Percentiles rank a stretch among this genome's conserved stretches.
Evolutionary conservation across 805 yeast species (phyloP).

Genomic region (Yarrowia sp.): DNA sequence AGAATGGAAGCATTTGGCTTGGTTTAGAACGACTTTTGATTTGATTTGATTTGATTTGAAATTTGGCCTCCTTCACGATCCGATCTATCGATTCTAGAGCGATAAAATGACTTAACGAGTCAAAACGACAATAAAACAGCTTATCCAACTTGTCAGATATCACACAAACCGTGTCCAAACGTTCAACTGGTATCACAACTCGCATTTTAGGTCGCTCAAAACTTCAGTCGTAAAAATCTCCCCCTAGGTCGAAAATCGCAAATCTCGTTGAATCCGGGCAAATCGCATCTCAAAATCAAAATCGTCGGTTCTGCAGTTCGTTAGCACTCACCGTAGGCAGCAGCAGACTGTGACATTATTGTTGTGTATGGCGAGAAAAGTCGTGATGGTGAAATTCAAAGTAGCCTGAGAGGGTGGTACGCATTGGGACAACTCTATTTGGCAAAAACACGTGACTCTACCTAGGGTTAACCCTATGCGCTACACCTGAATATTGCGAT

Average conservation of each 20-base stretch:
- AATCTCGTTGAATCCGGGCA: not conserved
- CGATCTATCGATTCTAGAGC: not conserved
- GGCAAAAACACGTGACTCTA: conserved; percentile 5
- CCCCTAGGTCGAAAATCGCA: not conserved
- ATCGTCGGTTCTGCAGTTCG: conserved; percentile 14
- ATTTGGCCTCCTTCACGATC: too few relatives aligned
- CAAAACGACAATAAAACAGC: too few relatives aligned
- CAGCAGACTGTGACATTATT: conserved; percentile 69
- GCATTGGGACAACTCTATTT: conserved; percentile 34
- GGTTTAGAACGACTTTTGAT: not conserved
- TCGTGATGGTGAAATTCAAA: conserved; percentile 39
- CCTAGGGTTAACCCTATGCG: conserved; percentile 33
- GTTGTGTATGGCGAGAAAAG: conserved; percentile 40
- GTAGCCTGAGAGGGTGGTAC: conserved; percentile 31
- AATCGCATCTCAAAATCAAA: conserved; percentile 32
- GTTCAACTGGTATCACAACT: not conserved
- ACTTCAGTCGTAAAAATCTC: not conserved
- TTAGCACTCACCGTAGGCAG: conserved; percentile 66
- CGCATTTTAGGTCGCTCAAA: not conserved
- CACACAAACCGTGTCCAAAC: too few relatives aligned
- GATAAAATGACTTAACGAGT: too few relatives aligned
- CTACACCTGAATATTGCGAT: conserved; percentile 3
- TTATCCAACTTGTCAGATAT: too few relatives aligned
- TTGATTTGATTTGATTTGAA: not conserved
- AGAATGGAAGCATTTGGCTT: too few relatives aligned